Conservation (phyloP, 1,139 yeast genomes). For the Zygosaccharomyces sapae region DNA sequence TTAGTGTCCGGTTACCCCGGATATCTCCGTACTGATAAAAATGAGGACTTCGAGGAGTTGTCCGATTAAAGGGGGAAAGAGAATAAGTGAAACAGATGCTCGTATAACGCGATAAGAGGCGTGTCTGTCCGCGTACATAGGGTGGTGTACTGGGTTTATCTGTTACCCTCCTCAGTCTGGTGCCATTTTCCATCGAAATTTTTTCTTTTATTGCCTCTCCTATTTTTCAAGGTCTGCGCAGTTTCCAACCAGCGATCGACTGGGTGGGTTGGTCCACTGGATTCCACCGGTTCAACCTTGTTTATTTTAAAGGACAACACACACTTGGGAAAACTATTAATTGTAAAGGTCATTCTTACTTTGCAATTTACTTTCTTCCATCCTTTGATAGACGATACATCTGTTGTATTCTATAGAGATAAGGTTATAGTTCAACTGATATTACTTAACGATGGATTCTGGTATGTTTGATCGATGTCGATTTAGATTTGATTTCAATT, state of each 20-base stretch:
- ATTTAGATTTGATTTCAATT: not conserved
- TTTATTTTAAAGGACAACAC: slow-evolving; percentile 10
- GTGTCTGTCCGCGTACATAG: not conserved
- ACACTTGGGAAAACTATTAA: slow-evolving; percentile 2
- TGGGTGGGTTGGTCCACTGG: slow-evolving; percentile 1
- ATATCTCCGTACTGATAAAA: not conserved
- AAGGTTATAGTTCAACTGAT: slow-evolving; percentile 11
- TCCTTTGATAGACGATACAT: slow-evolving; percentile 7
- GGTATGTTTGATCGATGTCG: slow-evolving; percentile 18
- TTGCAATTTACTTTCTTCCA: slow-evolving; percentile 5
- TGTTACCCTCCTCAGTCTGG: not conserved
- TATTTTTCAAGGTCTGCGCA: not conserved
- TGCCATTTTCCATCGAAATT: not conserved
- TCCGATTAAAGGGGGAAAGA: not conserved
- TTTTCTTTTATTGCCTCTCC: slow-evolving; percentile 5
- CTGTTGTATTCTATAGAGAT: slow-evolving; percentile 11
- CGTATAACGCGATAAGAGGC: not conserved
- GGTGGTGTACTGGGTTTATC: not conserved
- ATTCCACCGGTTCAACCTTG: slow-evolving; percentile 9
- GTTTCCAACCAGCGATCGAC: not conserved
- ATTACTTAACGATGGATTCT: slow-evolving; percentile 25
- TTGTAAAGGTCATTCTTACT: not conserved
- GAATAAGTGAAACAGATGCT: not conserved
- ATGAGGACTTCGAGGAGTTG: not conserved
- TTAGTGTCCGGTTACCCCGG: not conserved